These are phyloP conservation scores for Kwoniella heveanensis DNA, from an alignment of 768 basidiomycete genomes.

Conservation along the genomic window DNA sequence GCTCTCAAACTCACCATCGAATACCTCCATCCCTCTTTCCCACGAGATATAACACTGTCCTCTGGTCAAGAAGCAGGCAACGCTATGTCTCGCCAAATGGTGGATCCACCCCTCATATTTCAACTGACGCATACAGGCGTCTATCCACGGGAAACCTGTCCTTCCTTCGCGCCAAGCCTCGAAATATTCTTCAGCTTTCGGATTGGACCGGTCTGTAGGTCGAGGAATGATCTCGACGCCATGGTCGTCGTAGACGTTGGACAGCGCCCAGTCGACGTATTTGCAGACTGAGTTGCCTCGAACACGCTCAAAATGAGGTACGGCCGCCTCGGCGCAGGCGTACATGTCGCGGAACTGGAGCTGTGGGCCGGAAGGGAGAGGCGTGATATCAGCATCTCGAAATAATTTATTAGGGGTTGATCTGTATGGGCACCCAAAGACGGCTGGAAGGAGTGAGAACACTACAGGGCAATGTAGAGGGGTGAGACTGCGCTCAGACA, in stretches of 20 bases:
- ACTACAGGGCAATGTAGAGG: too few species aligned
- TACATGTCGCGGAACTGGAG: slow-evolving; percentile 57
- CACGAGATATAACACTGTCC: slow-evolving; percentile 58
- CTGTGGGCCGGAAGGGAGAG: slow-evolving; percentile 12
- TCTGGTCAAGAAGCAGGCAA: slow-evolving; percentile 57
- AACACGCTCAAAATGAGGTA: slow-evolving; percentile 54
- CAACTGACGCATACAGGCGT: slow-evolving; percentile 56
- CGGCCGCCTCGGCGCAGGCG: slow-evolving; percentile 53
- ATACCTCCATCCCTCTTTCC: slow-evolving; percentile 58
- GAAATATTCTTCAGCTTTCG: slow-evolving; percentile 47
- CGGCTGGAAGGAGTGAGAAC: too few species aligned
- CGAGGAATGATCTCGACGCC: slow-evolving; percentile 52
- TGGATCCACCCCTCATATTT: slow-evolving; percentile 58
- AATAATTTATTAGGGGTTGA: too few species aligned
- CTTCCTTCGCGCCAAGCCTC: slow-evolving; percentile 50
- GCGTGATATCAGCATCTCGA: too few species aligned
- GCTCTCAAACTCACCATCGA: slow-evolving; percentile 57
- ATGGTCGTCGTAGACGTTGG: slow-evolving; percentile 54
- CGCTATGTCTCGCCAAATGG: slow-evolving; percentile 56
- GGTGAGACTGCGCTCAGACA: slow-evolving; percentile 4
- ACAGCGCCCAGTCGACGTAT: slow-evolving; percentile 55
- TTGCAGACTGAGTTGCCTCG: slow-evolving; percentile 55
- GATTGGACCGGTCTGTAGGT: slow-evolving; percentile 38
- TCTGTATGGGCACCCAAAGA: too few species aligned
- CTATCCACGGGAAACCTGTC: slow-evolving; percentile 57